Conservation (phyloP, 2,329 filamentous ascomycete species). For the Penicillium sp. region DNA sequence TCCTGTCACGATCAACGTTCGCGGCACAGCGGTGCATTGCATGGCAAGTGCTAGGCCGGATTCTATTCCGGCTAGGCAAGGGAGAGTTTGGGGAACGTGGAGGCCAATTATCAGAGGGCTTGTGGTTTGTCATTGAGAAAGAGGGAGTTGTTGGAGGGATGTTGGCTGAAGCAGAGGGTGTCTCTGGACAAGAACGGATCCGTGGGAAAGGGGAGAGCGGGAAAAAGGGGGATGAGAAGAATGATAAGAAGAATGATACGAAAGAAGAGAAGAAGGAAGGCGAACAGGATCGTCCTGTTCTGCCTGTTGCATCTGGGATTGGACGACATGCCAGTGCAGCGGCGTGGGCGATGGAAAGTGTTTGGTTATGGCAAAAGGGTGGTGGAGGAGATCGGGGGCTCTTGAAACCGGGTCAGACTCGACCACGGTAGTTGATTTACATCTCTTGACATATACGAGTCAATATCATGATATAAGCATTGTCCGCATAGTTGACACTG, state of each 20-base stretch:
- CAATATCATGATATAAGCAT: neutral
- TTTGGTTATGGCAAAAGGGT: slow-evolving; percentile 86
- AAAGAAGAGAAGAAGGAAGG: slow-evolving; percentile 7
- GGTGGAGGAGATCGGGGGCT: slow-evolving; percentile 56
- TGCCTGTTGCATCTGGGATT: slow-evolving; percentile 36
- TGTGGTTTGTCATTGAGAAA: slow-evolving; percentile 83
- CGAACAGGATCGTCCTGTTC: neutral
- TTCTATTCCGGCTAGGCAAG: slow-evolving; percentile 80
- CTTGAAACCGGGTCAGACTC: slow-evolving; percentile 42
- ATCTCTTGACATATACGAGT: neutral
- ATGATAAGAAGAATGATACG: slow-evolving; percentile 5
- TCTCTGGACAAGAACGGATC: slow-evolving; percentile 53
- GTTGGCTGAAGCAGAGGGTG: slow-evolving; percentile 72
- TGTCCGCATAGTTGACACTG: too few relatives aligned
- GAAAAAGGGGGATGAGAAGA: slow-evolving; percentile 7
- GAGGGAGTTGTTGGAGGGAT: slow-evolving; percentile 78
- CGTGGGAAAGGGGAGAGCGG: neutral
- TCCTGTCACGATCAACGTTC: slow-evolving; percentile 79
- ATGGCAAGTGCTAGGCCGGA: slow-evolving; percentile 85
- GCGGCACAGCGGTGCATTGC: slow-evolving; percentile 88
- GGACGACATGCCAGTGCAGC: slow-evolving; percentile 75
- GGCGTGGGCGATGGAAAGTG: slow-evolving; percentile 83
- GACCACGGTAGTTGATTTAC: slow-evolving; percentile 32
- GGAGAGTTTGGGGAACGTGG: slow-evolving; percentile 71
- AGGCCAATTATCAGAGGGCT: slow-evolving; percentile 70